These are phyloP conservation scores for Pseudozyma pruni DNA, from an alignment of 1,284 basidiomycete species.

Conservation along the genomic window DNA sequence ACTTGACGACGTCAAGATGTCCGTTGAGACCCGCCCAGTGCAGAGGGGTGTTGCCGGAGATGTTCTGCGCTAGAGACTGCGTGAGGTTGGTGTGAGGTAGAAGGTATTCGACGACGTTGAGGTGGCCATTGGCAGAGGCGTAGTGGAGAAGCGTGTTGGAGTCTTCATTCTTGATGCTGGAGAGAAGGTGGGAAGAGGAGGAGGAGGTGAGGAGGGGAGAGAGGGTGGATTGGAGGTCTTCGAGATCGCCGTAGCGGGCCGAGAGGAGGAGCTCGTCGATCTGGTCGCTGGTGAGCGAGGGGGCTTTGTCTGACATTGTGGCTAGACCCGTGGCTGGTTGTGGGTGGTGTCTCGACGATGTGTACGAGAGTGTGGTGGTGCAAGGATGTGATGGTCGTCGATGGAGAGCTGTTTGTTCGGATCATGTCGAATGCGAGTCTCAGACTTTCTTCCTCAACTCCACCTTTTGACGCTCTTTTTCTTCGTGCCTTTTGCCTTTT, in stretches of 20 bases:
- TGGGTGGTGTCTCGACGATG: no score
- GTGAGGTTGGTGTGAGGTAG: constrained; percentile 38
- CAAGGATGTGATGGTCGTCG: background rate
- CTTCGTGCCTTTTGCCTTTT: background rate
- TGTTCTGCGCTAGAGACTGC: constrained; percentile 55
- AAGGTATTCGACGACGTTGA: constrained; percentile 43
- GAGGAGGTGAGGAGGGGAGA: constrained; percentile 20
- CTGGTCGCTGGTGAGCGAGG: constrained; percentile 48
- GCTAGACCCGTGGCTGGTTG: no score
- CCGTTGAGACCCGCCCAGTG: constrained; percentile 68
- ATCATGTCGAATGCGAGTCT: background rate
- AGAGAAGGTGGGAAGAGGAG: constrained; percentile 6
- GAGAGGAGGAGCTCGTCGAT: constrained; percentile 64
- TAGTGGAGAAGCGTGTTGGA: constrained; percentile 62
- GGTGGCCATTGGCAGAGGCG: constrained; percentile 62
- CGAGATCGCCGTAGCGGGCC: constrained; percentile 61
- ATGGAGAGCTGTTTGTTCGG: background rate
- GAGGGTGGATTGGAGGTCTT: constrained; percentile 46
- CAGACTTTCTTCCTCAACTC: background rate
- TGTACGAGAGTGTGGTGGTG: background rate
- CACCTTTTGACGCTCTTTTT: background rate
- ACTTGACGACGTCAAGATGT: constrained; percentile 52
- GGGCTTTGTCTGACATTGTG: constrained; percentile 25
- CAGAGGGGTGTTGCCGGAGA: constrained; percentile 63
- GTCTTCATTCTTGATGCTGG: constrained; percentile 50